Evolutionary conservation across 352 stramenopile species (phyloP).

Genomic region (Pilasporangium apinafurcum): DNA sequence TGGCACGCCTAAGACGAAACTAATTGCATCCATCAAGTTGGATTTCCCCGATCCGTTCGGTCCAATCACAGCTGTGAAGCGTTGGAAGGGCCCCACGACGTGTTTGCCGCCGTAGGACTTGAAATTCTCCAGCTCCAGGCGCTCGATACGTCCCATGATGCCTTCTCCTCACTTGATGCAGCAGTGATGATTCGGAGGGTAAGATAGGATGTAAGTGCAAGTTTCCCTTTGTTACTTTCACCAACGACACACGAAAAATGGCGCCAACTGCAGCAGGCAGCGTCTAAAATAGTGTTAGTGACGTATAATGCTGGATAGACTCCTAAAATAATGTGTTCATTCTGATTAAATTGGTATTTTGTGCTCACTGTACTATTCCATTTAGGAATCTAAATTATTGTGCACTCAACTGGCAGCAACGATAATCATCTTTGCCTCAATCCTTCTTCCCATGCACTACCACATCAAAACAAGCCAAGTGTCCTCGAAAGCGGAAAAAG

Average conservation of each 20-base stretch:
- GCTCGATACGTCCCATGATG: constrained; percentile 81
- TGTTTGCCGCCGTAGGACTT: constrained; percentile 96
- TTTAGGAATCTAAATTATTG: too few relatives aligned
- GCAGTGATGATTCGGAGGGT: background rate
- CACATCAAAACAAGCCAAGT: too few relatives aligned
- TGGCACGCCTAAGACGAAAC: constrained; percentile 97
- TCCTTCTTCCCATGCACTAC: too few relatives aligned
- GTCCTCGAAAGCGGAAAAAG: too few relatives aligned
- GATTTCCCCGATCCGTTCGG: constrained; percentile 96
- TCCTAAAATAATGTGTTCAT: too few relatives aligned
- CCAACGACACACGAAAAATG: background rate
- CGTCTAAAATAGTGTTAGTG: background rate
- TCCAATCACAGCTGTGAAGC: constrained; percentile 97
- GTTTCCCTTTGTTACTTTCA: background rate
- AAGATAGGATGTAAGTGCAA: background rate
- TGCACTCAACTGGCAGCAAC: too few relatives aligned
- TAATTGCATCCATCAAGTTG: constrained; percentile 95
- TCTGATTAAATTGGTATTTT: too few relatives aligned
- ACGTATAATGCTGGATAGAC: too few relatives aligned
- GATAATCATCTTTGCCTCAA: too few relatives aligned
- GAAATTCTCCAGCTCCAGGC: constrained; percentile 99
- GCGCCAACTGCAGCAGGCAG: background rate
- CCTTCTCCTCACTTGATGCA: background rate
- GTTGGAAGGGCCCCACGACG: constrained; percentile 95
- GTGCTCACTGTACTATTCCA: too few relatives aligned